Conservation (phyloP, 345 rosid species). For the Eucalyptus regnans region DNA sequence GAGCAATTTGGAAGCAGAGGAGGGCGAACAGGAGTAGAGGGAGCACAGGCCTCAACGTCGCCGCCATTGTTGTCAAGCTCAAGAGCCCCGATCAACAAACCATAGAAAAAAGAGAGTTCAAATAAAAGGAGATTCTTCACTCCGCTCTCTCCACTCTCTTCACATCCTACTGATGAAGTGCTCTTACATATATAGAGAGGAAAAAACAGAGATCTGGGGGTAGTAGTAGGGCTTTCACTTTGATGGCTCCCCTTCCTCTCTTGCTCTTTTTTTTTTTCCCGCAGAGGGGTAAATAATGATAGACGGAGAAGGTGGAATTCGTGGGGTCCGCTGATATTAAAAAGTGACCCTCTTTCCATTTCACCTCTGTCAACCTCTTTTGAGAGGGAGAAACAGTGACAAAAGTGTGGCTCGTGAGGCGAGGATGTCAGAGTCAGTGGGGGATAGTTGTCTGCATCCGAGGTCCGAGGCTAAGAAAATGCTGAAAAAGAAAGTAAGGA, state of each 20-base stretch:
- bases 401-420: background rate
- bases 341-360: background rate
- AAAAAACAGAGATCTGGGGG: too few relatives aligned
- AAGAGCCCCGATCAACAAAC: too few relatives aligned
- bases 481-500: background rate
- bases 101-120: too few relatives aligned
- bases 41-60: too few relatives aligned
- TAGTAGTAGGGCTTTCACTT: too few relatives aligned
- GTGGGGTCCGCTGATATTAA: background rate
- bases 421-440: background rate
- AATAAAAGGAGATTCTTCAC: rapidly evolving
- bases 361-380: background rate
- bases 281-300: background rate
- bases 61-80: too few relatives aligned
- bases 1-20: too few relatives aligned
- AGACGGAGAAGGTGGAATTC: background rate
- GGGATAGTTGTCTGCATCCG: background rate
- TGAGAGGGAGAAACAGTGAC: background rate
- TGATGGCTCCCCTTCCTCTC: too few relatives aligned
- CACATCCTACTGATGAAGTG: too few relatives aligned
- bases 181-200: rapidly evolving
- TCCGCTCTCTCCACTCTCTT: too few relatives aligned
- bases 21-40: too few relatives aligned
- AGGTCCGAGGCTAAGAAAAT: background rate
- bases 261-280: background rate